Base-by-base conservation (phyloP, 2,329 filamentous ascomycete species). In the Dissoconium aciculare region DNA sequence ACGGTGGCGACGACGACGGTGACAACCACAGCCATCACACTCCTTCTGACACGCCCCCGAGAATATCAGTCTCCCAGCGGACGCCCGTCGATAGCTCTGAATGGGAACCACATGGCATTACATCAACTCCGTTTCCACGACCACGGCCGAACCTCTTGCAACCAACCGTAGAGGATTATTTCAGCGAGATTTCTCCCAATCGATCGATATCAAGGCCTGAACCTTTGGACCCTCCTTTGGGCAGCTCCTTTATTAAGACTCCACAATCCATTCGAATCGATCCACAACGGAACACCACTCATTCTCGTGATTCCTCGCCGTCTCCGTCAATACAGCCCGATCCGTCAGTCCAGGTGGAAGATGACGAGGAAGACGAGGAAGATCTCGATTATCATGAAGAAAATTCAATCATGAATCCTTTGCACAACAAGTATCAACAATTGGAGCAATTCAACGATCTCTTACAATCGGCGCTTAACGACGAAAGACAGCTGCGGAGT, bases 111-210 rank as follows among this genome's bases (percentile, higher is more conserved):
- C 46, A 51, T 26, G 40, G 35, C 9, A 42, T 42, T 11, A 38
- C 36, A 6, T 46, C 43, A 6, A 46, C 48, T 6, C 49, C 46
- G 4, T 32, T 37, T n/a, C 45, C 43, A 10, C 43, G 38, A 9
- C 33, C 31, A 9, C 41, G 47, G 19, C 49, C 44, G 30, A 39
- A 46, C 9, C 44, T 50, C 16, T 35, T 49, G 11, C 51, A 53
- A 32, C 49, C 51, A 6, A 52, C 47, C 5, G 50, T 51, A 3
- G 51, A 53, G 32, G 51, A 52, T 26, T 52, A 52, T 37, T 41
- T 51, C 39, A 47, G 40, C 37, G 50, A 54, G 27, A 39, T 52
- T 11, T 46, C 46, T 10, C 48, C 49, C n/a, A 45, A 40, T 6
- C 44, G 39, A 23, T n/a, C 19, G 8, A 23, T n/a, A 23, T n/a